Evolutionary conservation across 2,329 filamentous ascomycete species (phyloP).

Genomic region (Acarospora socialis): DNA sequence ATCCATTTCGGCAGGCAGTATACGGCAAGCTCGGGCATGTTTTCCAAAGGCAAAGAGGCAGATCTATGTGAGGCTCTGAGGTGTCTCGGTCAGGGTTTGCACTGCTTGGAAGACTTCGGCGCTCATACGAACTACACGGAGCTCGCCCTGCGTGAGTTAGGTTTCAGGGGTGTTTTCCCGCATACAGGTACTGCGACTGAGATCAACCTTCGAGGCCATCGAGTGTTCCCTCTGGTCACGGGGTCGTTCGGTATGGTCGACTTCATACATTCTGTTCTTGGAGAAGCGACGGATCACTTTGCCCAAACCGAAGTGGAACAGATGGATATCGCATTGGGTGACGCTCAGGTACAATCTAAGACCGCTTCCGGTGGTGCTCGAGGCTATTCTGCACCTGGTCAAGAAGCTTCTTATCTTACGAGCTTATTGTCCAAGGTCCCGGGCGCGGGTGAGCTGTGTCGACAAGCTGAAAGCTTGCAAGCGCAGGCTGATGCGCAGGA

Average conservation of each 20-base stretch:
- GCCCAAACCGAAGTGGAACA: slow-evolving; percentile 75
- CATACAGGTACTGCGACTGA: slow-evolving; percentile 56
- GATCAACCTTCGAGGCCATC: slow-evolving; percentile 50
- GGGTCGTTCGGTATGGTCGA: slow-evolving; percentile 65
- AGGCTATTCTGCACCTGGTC: slow-evolving; percentile 3
- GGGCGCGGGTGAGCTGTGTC: slow-evolving; percentile 33
- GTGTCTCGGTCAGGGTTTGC: slow-evolving; percentile 60
- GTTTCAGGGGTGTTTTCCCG: slow-evolving; percentile 53
- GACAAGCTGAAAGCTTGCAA: slow-evolving; percentile 33
- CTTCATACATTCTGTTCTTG: slow-evolving; percentile 63
- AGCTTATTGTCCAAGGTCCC: slow-evolving; percentile 65
- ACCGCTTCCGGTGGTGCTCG: slow-evolving; percentile 20
- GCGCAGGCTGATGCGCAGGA: slow-evolving; percentile 34
- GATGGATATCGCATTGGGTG: slow-evolving; percentile 59
- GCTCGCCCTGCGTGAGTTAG: slow-evolving; percentile 58
- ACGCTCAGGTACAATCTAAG: slow-evolving; percentile 42
- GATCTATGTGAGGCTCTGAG: slow-evolving; percentile 70
- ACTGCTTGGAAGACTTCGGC: slow-evolving; percentile 65
- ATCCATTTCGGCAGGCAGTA: slow-evolving; percentile 69
- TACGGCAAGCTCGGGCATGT: slow-evolving; percentile 46
- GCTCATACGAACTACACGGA: slow-evolving; percentile 79
- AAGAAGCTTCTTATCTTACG: slow-evolving; percentile 43
- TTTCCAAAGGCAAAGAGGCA: slow-evolving; percentile 51
- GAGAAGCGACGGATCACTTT: slow-evolving; percentile 71
- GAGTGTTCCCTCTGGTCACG: slow-evolving; percentile 61